Evolutionary conservation across 768 basidiomycete species (phyloP).

Genomic region (Daedaleopsis nitida): DNA sequence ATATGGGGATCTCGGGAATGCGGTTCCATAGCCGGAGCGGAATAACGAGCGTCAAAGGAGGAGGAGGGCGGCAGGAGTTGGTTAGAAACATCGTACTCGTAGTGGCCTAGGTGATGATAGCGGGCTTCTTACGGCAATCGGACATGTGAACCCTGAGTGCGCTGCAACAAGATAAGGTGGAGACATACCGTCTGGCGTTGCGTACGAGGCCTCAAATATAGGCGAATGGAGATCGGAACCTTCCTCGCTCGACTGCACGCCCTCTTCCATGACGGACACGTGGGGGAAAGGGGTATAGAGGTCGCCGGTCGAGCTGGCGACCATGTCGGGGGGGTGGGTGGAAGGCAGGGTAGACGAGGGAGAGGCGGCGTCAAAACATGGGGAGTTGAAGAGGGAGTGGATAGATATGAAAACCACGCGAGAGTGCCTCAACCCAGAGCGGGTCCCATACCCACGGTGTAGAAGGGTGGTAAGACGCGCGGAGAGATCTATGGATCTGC

Average conservation of each 20-base stretch:
- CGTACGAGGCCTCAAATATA: conserved; percentile 58
- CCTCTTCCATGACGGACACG: conserved; percentile 58
- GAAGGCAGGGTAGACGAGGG: conserved; percentile 27
- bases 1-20: conserved; percentile 30
- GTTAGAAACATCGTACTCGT: conserved; percentile 22
- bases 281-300: conserved; percentile 59
- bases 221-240: conserved; percentile 78
- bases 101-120: conserved; percentile 49
- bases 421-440: conserved; percentile 33
- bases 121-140: conserved; percentile 66
- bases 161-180: conserved; percentile 38
- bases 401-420: conserved; percentile 36
- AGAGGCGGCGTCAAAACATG: conserved; percentile 29
- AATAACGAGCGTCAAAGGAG: conserved; percentile 30
- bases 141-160: conserved; percentile 23
- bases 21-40: conserved; percentile 22
- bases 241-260: conserved; percentile 73
- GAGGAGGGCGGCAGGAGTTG: conserved; percentile 23
- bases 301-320: conserved; percentile 55
- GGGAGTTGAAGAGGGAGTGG: conserved; percentile 32
- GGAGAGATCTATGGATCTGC: conserved; percentile 28
- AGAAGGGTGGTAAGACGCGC: conserved; percentile 25
- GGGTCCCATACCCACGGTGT: conserved; percentile 27
- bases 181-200: conserved; percentile 35
- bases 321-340: conserved; percentile 45